Conservation (phyloP, 2,329 filamentous ascomycete genomes). For the Acrodontium crateriforme region DNA sequence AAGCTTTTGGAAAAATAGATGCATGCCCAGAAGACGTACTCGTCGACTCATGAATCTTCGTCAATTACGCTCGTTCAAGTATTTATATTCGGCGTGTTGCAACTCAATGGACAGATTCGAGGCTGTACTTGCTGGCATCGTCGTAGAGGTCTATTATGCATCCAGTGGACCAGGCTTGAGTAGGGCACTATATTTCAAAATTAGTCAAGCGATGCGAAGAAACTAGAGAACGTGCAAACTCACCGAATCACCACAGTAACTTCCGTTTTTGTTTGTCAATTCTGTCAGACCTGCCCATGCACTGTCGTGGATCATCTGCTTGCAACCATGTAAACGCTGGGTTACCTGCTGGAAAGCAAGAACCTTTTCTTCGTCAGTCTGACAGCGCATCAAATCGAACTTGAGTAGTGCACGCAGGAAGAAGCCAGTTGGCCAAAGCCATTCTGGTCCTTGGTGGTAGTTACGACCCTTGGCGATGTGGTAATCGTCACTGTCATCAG, state of each 20-base stretch:
- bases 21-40: too few relatives aligned
- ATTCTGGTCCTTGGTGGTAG: constrained; percentile 96
- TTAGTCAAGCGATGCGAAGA: constrained; percentile 15
- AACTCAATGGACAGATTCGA: constrained; percentile 2
- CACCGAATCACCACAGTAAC: constrained; percentile 76
- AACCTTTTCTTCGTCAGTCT: constrained; percentile 51
- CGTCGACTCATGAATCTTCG: too few relatives aligned
- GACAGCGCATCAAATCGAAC: constrained; percentile 68
- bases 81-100: too few relatives aligned
- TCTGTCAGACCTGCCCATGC: constrained; percentile 87
- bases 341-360: constrained; percentile 96
- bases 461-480: constrained; percentile 87
- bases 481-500: constrained; percentile 83
- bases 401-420: constrained; percentile 83
- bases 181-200: constrained; percentile 52
- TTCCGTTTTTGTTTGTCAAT: constrained; percentile 80
- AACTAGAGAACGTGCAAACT: constrained; percentile 19
- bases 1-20: too few relatives aligned
- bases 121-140: constrained; percentile 46
- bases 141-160: constrained; percentile 94
- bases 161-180: constrained; percentile 90
- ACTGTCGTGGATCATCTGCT: constrained; percentile 65
- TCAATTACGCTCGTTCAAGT: too few relatives aligned
- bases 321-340: constrained; percentile 65
- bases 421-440: constrained; percentile 95